Base-by-base conservation (phyloP, 805 yeast genomes). In the Nakazawaea siamensis region DNA sequence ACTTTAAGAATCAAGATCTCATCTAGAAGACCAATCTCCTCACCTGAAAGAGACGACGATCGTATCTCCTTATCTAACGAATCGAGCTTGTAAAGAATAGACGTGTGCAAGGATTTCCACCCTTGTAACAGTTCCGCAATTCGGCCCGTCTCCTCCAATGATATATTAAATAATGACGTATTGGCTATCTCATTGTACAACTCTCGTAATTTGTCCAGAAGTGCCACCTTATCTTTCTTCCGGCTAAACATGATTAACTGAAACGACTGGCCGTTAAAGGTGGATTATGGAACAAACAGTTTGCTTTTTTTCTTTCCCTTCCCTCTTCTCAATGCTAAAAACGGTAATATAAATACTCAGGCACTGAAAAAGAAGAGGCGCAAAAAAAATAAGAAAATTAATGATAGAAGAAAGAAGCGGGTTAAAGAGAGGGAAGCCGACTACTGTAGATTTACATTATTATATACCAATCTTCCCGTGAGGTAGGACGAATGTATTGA, bases 31-130 rank as follows among this genome's bases (percentile, higher is more conserved):
- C 64, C 58, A 3, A 57, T 36, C 42, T 72, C 79, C 39, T 72
- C 77, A 3, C 60, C 63, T 0, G 69, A 47, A 46, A 71, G 34
- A 41, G 43, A 39, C 37, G 35, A 47, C 41, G 44, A 55, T 41
- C 20, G 50, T 49, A 48, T 50, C 52, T 40, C 54, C 52, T 70
- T 57, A 48, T 79, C 67, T 45, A 80, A 44, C 35, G 52, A 40
- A 15, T 77, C 83, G 28, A 79, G 55, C 45, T 73, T 73, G 49
- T 62, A 71, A 31, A 73, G 62, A 2, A 77, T 63, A 31, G 71
- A 68, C 2, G 82, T 74, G 42, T 77, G 84, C n/a, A 82, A 55
- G 2, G 76, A 62, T 43, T 76, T 80, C 88, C 90, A 80, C 2
- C 88, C 88, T 40, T 69, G 72, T 15, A 79, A 55, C 2, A 87